Percentiles rank a stretch among this genome's conserved stretches.
Conservation (phyloP, 2,329 filamentous ascomycete genomes). For the Microsporum audouinii region DNA sequence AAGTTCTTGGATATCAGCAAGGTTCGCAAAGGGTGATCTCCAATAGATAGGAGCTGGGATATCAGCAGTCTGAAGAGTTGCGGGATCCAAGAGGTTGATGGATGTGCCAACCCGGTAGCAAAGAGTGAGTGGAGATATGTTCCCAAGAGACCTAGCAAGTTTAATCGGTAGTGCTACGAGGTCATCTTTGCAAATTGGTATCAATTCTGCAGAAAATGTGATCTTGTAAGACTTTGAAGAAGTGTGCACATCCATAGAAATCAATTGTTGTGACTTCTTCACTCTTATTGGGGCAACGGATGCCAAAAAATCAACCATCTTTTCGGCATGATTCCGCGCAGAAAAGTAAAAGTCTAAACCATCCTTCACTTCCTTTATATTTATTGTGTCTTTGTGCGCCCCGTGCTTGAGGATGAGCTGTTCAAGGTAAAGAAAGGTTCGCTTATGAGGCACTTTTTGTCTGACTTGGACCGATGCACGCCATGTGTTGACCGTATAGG, state of each 20-base stretch:
- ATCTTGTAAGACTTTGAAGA: conserved; percentile 91
- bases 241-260: conserved; percentile 86
- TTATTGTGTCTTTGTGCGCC: conserved; percentile 86
- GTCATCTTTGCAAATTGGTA: conserved; percentile 96
- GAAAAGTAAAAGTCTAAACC: conserved; percentile 95
- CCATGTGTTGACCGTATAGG: conserved; percentile 94
- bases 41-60: conserved; percentile 76
- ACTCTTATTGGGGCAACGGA: conserved; percentile 66
- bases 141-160: conserved; percentile 74
- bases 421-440: conserved; percentile 72
- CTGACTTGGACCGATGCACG: conserved; percentile 85
- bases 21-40: conserved; percentile 71
- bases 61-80: conserved; percentile 82
- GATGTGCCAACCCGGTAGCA: conserved; percentile 84
- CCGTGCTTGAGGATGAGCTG: conserved; percentile 92
- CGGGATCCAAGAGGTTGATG: conserved; percentile 79
- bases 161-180: conserved; percentile 86
- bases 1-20: conserved; percentile 74
- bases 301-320: conserved; percentile 79
- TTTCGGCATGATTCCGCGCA: conserved; percentile 79
- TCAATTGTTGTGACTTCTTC: conserved; percentile 84
- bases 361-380: conserved; percentile 94
- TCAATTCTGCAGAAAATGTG: conserved; percentile 74
- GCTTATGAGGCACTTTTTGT: conserved; percentile 94
- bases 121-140: conserved; percentile 74